Evolutionary conservation across 108 stramenopile species (phyloP).

Genomic region (Cyclotella baltica): DNA sequence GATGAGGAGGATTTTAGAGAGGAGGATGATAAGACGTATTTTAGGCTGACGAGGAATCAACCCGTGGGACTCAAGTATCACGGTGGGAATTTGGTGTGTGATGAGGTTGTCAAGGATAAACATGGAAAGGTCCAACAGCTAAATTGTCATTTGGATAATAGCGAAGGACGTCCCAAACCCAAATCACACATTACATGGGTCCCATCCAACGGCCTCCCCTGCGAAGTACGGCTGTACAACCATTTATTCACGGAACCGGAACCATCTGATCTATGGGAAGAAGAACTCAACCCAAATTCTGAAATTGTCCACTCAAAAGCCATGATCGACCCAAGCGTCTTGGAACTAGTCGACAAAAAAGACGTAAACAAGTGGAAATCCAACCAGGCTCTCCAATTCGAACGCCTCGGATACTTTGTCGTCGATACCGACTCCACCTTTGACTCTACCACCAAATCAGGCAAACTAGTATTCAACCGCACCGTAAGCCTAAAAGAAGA

Average conservation of each 20-base stretch:
- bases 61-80: conserved; percentile 93
- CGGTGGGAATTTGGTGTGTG: conserved; percentile 83
- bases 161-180: conserved; percentile 73
- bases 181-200: conserved; percentile 87
- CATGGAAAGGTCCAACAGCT: conserved; percentile 63
- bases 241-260: conserved; percentile 91
- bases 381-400: conserved; percentile 91
- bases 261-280: conserved; percentile 90
- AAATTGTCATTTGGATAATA: conserved; percentile 71
- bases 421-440: conserved; percentile 93
- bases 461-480: conserved; percentile 92
- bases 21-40: conserved; percentile 85
- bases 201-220: conserved; percentile 67
- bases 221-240: conserved; percentile 93
- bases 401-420: conserved; percentile 97
- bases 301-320: conserved; percentile 79
- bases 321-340: conserved; percentile 82
- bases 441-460: conserved; percentile 60
- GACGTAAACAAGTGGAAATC: conserved; percentile 73
- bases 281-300: conserved; percentile 90
- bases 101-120: conserved; percentile 61
- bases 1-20: conserved; percentile 91
- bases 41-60: conserved; percentile 94
- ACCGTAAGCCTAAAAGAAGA: conserved; percentile 94
- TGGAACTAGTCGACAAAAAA: conserved; percentile 59